These are phyloP conservation scores for Botrytis squamosa DNA, from an alignment of 2,329 filamentous ascomycete species.

Conservation along the genomic window DNA sequence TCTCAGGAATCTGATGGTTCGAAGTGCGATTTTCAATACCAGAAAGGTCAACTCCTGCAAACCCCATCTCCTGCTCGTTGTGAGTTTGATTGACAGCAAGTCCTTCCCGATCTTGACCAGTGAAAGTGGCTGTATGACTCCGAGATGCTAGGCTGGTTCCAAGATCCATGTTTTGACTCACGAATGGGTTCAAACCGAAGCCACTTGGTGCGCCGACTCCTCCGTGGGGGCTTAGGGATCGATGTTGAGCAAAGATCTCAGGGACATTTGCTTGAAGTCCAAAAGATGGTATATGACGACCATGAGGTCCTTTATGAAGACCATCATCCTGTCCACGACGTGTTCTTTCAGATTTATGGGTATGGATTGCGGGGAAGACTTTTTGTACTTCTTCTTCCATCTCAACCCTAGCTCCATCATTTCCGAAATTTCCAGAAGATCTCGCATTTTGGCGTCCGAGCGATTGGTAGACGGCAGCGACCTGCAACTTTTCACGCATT, in stretches of 20 bases:
- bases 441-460: not conserved
- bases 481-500: not conserved
- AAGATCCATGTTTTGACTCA: not conserved
- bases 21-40: no score
- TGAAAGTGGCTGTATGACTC: fast-evolving
- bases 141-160: fast-evolving
- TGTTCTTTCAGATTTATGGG: not conserved
- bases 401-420: not conserved
- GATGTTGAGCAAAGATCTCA: not conserved
- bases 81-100: not conserved
- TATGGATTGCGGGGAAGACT: fast-evolving
- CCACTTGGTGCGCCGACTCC: no score
- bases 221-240: no score
- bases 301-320: not conserved
- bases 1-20: not conserved
- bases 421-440: not conserved
- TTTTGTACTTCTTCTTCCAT: not conserved
- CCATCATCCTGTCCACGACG: not conserved
- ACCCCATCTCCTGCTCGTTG: not conserved
- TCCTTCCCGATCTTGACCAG: not conserved
- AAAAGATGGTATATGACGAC: not conserved
- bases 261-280: not conserved
- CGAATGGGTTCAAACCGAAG: not conserved
- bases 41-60: no score
- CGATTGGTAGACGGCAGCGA: not conserved